Evolutionary conservation across 2,329 filamentous ascomycete genomes (phyloP).

Genomic region (Fonsecaea pugnacius): DNA sequence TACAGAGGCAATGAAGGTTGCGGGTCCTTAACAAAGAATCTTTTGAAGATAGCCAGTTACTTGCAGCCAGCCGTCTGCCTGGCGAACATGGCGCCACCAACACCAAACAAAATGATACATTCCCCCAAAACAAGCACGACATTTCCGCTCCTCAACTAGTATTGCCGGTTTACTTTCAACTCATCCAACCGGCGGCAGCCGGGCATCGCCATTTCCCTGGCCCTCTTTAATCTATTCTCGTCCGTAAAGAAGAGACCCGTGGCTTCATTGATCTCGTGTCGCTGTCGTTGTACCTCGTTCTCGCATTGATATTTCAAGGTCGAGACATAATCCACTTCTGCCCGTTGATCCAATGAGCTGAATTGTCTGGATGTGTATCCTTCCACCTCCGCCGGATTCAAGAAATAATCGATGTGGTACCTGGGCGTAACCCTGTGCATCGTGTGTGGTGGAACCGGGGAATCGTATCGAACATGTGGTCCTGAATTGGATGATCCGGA

Average conservation of each 20-base stretch:
- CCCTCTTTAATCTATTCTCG: slow-evolving; percentile 74
- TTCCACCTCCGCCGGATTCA: slow-evolving; percentile 77
- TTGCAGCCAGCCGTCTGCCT: neutral
- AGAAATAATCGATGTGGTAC: slow-evolving; percentile 78
- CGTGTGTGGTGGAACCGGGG: slow-evolving; percentile 71
- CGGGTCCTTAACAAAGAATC: neutral
- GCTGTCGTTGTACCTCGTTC: slow-evolving; percentile 67
- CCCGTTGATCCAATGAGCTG: slow-evolving; percentile 72
- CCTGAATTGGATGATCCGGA: slow-evolving; percentile 60
- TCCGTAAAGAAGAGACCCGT: slow-evolving; percentile 88
- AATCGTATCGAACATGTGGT: slow-evolving; percentile 77
- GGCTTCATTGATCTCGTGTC: slow-evolving; percentile 74
- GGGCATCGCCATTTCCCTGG: slow-evolving; percentile 64
- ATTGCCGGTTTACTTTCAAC: slow-evolving; percentile 47
- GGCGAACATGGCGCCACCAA: slow-evolving; percentile 22
- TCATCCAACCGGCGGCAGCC: slow-evolving; percentile 62
- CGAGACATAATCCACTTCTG: slow-evolving; percentile 74
- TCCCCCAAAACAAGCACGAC: slow-evolving; percentile 1
- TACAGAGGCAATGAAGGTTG: neutral
- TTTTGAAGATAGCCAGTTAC: neutral
- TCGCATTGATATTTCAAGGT: slow-evolving; percentile 74
- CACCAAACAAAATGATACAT: slow-evolving; percentile 28
- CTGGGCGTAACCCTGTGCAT: slow-evolving; percentile 71
- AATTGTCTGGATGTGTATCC: slow-evolving; percentile 73
- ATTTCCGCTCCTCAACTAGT: slow-evolving; percentile 33